phyloP scores from a whole-genome alignment of 805 yeast species.

The Cyberlindnera bimundalis region DNA sequence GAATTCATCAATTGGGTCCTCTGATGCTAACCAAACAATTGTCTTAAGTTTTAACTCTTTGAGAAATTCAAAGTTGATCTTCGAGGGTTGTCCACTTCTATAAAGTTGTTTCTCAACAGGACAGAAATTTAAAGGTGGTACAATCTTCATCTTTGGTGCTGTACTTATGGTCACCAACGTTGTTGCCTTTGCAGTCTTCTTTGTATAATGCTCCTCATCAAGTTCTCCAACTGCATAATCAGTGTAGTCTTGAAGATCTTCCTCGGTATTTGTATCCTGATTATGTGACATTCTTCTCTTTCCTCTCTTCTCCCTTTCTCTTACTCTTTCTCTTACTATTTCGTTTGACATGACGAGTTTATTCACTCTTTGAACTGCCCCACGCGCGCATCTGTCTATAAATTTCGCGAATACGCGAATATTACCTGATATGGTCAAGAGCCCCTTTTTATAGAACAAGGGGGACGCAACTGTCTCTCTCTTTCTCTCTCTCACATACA shows the following conservation, averaged over 20 bases:
- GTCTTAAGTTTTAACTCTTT: slow-evolving; percentile 70
- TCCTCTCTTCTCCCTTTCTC: neutral
- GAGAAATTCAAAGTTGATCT: slow-evolving; percentile 86
- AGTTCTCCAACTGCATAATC: slow-evolving; percentile 15
- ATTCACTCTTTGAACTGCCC: no score
- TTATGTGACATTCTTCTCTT: slow-evolving; percentile 3
- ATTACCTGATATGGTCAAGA: neutral
- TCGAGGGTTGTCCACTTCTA: slow-evolving; percentile 91
- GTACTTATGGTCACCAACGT: slow-evolving; percentile 9
- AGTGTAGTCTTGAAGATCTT: slow-evolving; percentile 8
- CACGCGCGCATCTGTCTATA: no score
- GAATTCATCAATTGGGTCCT: slow-evolving; percentile 89
- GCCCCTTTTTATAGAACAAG: neutral
- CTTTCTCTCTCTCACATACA: no score
- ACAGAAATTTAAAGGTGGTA: slow-evolving; percentile 93
- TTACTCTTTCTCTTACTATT: no score
- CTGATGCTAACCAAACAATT: slow-evolving; percentile 91
- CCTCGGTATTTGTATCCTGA: slow-evolving; percentile 7
- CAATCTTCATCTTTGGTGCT: slow-evolving; percentile 58
- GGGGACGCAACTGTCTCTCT: no score
- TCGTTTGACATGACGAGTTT: no score
- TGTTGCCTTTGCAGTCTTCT: slow-evolving; percentile 7
- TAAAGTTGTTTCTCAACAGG: slow-evolving; percentile 88
- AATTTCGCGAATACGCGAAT: neutral
- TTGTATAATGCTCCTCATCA: slow-evolving; percentile 14